These are phyloP conservation scores for Trametes hirsuta DNA, from an alignment of 1,284 basidiomycete genomes.

Conservation along the genomic window DNA sequence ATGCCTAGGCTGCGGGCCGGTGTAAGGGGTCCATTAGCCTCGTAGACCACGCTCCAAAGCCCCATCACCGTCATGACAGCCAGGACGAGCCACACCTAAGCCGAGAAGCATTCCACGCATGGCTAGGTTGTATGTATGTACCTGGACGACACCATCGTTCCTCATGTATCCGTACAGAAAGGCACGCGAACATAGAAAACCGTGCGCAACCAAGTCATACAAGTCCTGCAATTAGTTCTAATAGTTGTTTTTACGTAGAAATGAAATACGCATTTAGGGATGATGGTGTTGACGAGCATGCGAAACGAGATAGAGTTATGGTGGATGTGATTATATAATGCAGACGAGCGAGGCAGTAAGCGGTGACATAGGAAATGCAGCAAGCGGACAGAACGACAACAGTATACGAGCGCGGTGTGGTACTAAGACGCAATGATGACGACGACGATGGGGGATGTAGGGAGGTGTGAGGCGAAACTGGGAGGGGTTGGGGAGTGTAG, in stretches of 20 bases:
- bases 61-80: no score
- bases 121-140: no score
- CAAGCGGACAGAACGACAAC: slow-evolving; percentile 33
- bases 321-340: slow-evolving; percentile 26
- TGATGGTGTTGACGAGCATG: slow-evolving; percentile 21
- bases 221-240: slow-evolving; percentile 7
- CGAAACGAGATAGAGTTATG: slow-evolving; percentile 15
- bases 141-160: no score
- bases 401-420: slow-evolving; percentile 24
- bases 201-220: not conserved
- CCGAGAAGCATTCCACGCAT: no score
- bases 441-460: slow-evolving; percentile 1
- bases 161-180: no score
- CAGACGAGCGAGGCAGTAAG: slow-evolving; percentile 24
- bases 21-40: no score
- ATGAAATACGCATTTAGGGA: slow-evolving; percentile 2
- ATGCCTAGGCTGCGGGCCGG: no score
- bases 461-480: not conserved
- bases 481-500: slow-evolving; percentile 1
- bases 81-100: no score
- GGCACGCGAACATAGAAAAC: not conserved
- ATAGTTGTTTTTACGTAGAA: slow-evolving; percentile 5
- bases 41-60: no score
- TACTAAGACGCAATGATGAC: slow-evolving; percentile 22
- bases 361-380: slow-evolving; percentile 31